Evolutionary conservation across 768 basidiomycete genomes (phyloP), one percentile per base, ranked within the genome.

Genomic region (Kwoniella bestiolae): DNA sequence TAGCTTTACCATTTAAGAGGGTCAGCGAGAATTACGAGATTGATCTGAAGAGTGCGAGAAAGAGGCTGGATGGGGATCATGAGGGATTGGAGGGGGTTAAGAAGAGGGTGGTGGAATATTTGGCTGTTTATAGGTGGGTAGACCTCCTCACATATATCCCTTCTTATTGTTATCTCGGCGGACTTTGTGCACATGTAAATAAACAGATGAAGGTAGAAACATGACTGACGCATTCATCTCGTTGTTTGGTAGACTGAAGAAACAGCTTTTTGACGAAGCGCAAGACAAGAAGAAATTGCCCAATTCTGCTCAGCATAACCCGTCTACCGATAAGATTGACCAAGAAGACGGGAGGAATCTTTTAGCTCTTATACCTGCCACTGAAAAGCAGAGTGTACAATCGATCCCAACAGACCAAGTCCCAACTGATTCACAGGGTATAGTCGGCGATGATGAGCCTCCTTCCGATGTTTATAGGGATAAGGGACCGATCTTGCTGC

Each of bases 41-140:
- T 1, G 53, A 77, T 60, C 69, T 81, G 14, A 83, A 82, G 28
- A 85, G 84, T 38, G 92, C 94, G 28, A 88, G 90, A 25, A 83
- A 83, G 23, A 92, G 91, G 76, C 86, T 97, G 8, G 93, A 97
- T 71, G 85, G 87, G 12, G 94, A 95, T 65, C 94, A 97, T 79
- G 95, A 89, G 72, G 94, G 94, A 1, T 83, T 97, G 18, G 91
- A 94, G 63, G 91, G 91, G 79, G 89, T 97, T 79, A 97, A 96
- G 85, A 89, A 91, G 68, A 85, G 94, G 9, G 81, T 95, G 2
- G 90, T 95, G 50, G 94, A 96, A 75, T 96, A 92, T 78, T 86
- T 97, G 44, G 93, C 92, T 0, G 90, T 96, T 11, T 89, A 94
- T 34, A 83, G 91, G 65, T 73, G 55, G 28, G 74, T 61, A 7